phyloP scores from a whole-genome alignment of 208 protist genomes.

The Herpetomonas samuelpessoai region DNA sequence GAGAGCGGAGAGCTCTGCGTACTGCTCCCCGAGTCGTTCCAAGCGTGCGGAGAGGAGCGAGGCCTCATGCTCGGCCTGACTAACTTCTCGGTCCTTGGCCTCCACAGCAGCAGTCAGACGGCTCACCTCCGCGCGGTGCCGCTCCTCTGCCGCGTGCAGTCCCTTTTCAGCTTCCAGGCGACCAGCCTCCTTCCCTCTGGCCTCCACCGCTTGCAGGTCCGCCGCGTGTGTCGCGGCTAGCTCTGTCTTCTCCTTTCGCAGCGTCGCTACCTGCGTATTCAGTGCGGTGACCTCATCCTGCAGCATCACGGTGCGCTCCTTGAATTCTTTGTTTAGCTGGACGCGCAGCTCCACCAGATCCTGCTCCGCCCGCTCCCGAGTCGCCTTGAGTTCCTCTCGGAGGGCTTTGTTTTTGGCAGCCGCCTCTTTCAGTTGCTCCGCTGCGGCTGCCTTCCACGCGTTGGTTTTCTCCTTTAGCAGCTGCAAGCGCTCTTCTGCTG shows the following conservation, averaged over 20 bases:
- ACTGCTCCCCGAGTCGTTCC: constrained; percentile 28
- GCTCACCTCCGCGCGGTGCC: neutral
- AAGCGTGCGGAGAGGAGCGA: constrained; percentile 16
- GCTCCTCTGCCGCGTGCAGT: neutral
- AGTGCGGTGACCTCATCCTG: constrained; percentile 34
- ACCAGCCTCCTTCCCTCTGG: neutral
- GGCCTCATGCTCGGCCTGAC: constrained; percentile 19
- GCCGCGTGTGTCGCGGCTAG: neutral
- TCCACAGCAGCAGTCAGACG: neutral
- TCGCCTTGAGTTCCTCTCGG: constrained; percentile 31
- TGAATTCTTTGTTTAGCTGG: constrained; percentile 42
- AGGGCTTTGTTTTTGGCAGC: constrained; percentile 43
- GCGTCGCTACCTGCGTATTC: constrained; percentile 10
- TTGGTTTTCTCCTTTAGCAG: constrained; percentile 34
- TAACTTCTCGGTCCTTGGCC: constrained; percentile 3
- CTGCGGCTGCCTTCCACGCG: constrained; percentile 38
- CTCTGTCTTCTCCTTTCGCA: neutral
- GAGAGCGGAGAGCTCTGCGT: constrained; percentile 30
- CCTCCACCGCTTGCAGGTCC: neutral
- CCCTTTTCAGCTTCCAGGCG: neutral
- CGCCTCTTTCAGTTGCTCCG: constrained; percentile 31
- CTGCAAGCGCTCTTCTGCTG: constrained; percentile 20
- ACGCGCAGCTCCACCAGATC: constrained; percentile 27
- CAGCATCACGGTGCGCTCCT: constrained; percentile 34
- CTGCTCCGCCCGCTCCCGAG: constrained; percentile 7